Evolutionary conservation across 345 rosid genomes (phyloP).

Genomic region (Clausena lansium): DNA sequence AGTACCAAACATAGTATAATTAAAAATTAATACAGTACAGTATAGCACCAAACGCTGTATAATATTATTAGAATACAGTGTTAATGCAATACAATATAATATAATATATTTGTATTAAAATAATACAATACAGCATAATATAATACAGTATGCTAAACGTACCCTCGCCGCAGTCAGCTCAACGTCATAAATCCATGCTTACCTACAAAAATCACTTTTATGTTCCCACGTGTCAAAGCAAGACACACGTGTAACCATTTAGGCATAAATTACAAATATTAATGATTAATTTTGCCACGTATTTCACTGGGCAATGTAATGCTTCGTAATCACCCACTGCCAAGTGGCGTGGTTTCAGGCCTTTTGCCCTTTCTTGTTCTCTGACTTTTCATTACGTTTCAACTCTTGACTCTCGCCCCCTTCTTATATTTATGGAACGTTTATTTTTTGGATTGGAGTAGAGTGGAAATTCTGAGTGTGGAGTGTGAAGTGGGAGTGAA

Average conservation of each 20-base stretch:
- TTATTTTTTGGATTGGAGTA: too few relatives aligned
- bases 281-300: not conserved
- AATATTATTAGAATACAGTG: too few relatives aligned
- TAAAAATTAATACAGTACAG: too few relatives aligned
- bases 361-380: not conserved
- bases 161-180: not conserved
- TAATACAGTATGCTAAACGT: too few relatives aligned
- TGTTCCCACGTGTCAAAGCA: slow-evolving; percentile 21
- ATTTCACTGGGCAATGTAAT: not conserved
- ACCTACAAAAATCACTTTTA: slow-evolving; percentile 7
- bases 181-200: slow-evolving; percentile 25
- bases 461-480: too few relatives aligned
- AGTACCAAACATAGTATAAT: too few relatives aligned
- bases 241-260: slow-evolving; percentile 12
- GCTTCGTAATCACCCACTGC: not conserved
- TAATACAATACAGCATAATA: too few relatives aligned
- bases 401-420: not conserved
- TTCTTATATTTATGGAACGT: too few relatives aligned
- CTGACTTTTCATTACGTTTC: not conserved
- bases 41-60: too few relatives aligned
- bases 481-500: too few relatives aligned
- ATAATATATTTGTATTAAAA: too few relatives aligned
- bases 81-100: too few relatives aligned
- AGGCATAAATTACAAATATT: not conserved
- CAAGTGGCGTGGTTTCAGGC: not conserved